A percentile compares a stretch with the other conserved stretches of the same genome.
Conservation (phyloP, 441 rosid species). For the Flueggea neowawraea region DNA sequence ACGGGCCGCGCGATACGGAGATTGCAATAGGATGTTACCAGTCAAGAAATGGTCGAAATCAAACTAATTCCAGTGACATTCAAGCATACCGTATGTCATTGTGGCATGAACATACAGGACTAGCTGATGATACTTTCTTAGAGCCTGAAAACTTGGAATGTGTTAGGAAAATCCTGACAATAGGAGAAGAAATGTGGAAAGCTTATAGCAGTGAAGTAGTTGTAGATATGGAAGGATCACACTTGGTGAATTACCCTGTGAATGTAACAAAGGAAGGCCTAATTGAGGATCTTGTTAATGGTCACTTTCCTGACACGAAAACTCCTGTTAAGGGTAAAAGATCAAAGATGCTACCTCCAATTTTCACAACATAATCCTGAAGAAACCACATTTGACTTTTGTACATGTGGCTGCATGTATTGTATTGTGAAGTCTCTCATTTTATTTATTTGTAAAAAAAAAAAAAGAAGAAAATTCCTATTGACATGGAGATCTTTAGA, state of each 20-base stretch:
- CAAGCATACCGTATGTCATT: conserved; percentile 57
- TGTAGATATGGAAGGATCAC: conserved; percentile 74
- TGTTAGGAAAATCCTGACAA: conserved; percentile 35
- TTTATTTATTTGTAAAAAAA: too few relatives aligned
- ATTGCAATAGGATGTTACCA: conserved; percentile 86
- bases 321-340: conserved; percentile 66
- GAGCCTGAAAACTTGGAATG: conserved; percentile 61
- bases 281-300: conserved; percentile 43
- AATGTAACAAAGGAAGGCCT: conserved; percentile 49
- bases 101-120: conserved; percentile 74
- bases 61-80: conserved; percentile 23
- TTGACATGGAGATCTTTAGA: too few relatives aligned
- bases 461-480: too few relatives aligned
- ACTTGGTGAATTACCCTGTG: conserved; percentile 65
- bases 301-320: conserved; percentile 74
- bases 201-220: conserved; percentile 56
- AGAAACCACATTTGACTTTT: background rate
- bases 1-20: conserved; percentile 82
- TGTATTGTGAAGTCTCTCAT: too few relatives aligned
- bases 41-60: conserved; percentile 10
- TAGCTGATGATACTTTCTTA: conserved; percentile 27
- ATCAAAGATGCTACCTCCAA: conserved; percentile 60
- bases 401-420: too few relatives aligned
- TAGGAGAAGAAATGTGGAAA: conserved; percentile 73
- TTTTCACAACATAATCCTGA: conserved; percentile 50